These are phyloP conservation scores for Luffa aegyptiaca DNA, from an alignment of 306 rosid species.

Conservation along the genomic window DNA sequence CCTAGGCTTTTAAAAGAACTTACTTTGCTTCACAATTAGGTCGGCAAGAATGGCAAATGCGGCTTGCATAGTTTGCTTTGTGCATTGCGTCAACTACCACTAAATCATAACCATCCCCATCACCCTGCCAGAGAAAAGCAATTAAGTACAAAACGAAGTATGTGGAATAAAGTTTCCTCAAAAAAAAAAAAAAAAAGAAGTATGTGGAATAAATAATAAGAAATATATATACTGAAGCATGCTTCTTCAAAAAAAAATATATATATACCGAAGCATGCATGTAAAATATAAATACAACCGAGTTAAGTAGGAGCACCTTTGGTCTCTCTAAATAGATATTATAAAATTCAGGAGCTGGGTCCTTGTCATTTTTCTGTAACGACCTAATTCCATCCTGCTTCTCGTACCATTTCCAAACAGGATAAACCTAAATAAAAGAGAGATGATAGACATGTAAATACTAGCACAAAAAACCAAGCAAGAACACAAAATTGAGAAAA, in stretches of 20 bases:
- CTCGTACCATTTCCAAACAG: constrained; percentile 98
- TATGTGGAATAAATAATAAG: no score
- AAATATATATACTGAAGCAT: background rate
- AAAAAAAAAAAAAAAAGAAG: no score
- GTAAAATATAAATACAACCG: constrained; percentile 8
- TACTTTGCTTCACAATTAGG: constrained; percentile 99
- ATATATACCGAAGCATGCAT: background rate
- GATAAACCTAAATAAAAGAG: constrained; percentile 59
- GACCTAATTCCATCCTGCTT: constrained; percentile 98
- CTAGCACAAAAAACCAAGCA: background rate
- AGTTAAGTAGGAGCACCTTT: constrained; percentile 49
- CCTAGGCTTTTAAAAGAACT: constrained; percentile 17
- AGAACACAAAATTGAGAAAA: background rate
- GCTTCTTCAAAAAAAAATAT: no score
- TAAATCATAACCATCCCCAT: constrained; percentile 91
- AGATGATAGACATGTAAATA: background rate
- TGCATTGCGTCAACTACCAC: constrained; percentile 99
- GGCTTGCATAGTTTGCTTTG: constrained; percentile 95
- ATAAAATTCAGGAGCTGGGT: constrained; percentile 98
- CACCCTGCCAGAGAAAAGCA: constrained; percentile 52
- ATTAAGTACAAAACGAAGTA: background rate
- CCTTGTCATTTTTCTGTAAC: constrained; percentile 77
- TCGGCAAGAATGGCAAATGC: constrained; percentile 96
- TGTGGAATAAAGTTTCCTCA: background rate
- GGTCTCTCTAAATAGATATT: constrained; percentile 97